phyloP scores from a whole-genome alignment of 1,284 basidiomycete species.

The Sporisorium exsertum region DNA sequence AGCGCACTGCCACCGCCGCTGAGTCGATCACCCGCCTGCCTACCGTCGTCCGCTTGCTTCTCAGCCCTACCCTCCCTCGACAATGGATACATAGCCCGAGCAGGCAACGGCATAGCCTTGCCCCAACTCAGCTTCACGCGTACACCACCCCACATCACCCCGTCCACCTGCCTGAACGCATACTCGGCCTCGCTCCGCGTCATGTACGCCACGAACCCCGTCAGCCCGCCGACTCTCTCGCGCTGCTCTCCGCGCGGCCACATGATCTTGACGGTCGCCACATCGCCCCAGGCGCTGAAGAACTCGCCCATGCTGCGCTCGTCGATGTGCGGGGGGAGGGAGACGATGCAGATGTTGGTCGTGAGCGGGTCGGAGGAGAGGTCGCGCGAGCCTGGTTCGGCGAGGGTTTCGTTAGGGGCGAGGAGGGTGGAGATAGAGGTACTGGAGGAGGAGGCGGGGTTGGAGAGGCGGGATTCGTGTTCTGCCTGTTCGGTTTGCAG shows the following conservation, averaged over 20 bases:
- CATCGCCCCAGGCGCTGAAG: constrained; percentile 76
- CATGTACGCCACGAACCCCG: constrained; percentile 97
- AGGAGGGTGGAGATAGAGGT: constrained; percentile 41
- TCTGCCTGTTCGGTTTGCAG: constrained; percentile 79
- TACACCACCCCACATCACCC: constrained; percentile 89
- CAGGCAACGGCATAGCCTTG: constrained; percentile 87
- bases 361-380: constrained; percentile 82
- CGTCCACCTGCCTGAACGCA: constrained; percentile 87
- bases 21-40: background rate
- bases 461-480: constrained; percentile 80
- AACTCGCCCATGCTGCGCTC: constrained; percentile 86
- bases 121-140: constrained; percentile 91
- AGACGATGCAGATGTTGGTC: constrained; percentile 88
- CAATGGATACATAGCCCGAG: constrained; percentile 53
- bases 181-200: constrained; percentile 86
- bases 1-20: background rate
- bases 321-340: constrained; percentile 84
- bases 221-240: constrained; percentile 79
- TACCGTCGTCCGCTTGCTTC: background rate
- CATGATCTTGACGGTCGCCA: constrained; percentile 72
- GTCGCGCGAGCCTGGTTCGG: constrained; percentile 80
- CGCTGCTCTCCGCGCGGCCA: constrained; percentile 71
- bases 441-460: constrained; percentile 25
- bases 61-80: background rate
- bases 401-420: constrained; percentile 83